phyloP scores from a whole-genome alignment of 1,139 yeast genomes.

The Spathaspora sp. region DNA sequence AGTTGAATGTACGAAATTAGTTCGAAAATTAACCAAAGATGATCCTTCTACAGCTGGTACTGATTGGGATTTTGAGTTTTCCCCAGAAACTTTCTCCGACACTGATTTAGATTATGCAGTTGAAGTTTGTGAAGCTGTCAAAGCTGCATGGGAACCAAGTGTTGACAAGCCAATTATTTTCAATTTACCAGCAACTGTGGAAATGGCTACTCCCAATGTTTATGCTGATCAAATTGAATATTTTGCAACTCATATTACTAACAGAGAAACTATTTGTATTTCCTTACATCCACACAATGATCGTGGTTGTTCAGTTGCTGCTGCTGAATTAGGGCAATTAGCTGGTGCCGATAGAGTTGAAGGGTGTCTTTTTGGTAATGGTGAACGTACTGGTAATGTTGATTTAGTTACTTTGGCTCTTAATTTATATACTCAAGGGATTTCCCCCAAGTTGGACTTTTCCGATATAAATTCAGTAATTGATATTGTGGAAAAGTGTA shows the following conservation, averaged over 20 bases:
- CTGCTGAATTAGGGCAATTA: conserved; percentile 47
- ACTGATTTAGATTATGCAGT: conserved; percentile 45
- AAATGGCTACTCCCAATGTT: conserved; percentile 48
- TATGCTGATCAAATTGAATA: conserved; percentile 53
- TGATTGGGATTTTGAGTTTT: conserved; percentile 46
- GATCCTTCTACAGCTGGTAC: conserved; percentile 37
- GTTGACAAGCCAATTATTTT: conserved; percentile 43
- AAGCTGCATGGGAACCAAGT: conserved; percentile 47
- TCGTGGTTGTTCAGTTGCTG: conserved; percentile 53
- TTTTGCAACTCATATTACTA: conserved; percentile 40
- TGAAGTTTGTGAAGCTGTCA: conserved; percentile 48
- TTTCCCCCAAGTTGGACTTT: conserved; percentile 45
- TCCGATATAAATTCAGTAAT: conserved; percentile 41
- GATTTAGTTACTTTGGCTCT: conserved; percentile 50
- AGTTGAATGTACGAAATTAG: conserved; percentile 40
- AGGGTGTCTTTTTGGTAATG: conserved; percentile 51
- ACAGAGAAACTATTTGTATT: conserved; percentile 45
- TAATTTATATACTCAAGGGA: conserved; percentile 48
- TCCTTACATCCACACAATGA: conserved; percentile 52
- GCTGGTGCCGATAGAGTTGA: conserved; percentile 55
- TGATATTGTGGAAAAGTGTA: conserved; percentile 46
- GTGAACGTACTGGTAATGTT: conserved; percentile 52
- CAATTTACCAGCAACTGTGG: conserved; percentile 52
- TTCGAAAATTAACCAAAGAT: conserved; percentile 44
- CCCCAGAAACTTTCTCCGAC: conserved; percentile 50